phyloP scores from a whole-genome alignment of 2,329 filamentous ascomycete genomes.

The Triangularia setosa region DNA sequence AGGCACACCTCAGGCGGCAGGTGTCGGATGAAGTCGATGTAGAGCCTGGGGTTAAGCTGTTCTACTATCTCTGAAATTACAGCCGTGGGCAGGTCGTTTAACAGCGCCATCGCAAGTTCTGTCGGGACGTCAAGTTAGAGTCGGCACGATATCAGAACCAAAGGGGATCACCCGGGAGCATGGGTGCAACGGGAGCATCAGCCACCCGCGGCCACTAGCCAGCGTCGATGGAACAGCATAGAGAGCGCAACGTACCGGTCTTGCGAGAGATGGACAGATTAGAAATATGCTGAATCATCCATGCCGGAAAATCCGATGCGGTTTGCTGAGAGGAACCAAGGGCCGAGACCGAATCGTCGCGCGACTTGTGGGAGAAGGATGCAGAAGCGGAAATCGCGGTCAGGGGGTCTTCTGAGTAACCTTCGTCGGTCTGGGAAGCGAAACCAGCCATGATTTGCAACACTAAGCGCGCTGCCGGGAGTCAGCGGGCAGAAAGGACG shows the following conservation, averaged over 20 bases:
- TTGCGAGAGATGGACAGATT: conserved; percentile 47
- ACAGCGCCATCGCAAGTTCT: conserved; percentile 78
- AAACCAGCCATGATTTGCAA: conserved; percentile 24
- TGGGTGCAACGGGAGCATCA: background rate
- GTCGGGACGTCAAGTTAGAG: background rate
- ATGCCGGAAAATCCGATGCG: conserved; percentile 44
- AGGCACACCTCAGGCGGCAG: conserved; percentile 89
- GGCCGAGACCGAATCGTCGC: conserved; percentile 23
- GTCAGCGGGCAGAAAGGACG: background rate
- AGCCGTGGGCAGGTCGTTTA: conserved; percentile 75
- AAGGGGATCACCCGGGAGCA: background rate
- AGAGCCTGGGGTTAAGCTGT: conserved; percentile 74
- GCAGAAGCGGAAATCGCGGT: conserved; percentile 36
- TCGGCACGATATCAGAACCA: background rate
- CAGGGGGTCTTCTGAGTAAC: conserved; percentile 75
- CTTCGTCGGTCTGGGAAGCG: conserved; percentile 65
- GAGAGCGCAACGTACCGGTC: conserved; percentile 39
- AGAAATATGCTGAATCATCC: conserved; percentile 48
- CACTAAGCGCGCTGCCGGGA: background rate
- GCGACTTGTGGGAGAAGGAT: conserved; percentile 28
- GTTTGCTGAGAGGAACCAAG: conserved; percentile 35
- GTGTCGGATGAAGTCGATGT: conserved; percentile 85
- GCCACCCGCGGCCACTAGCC: background rate
- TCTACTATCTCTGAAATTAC: conserved; percentile 77
- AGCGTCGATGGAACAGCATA: background rate